Evolutionary conservation across 768 basidiomycete species (phyloP).

Genomic region (Lentinula raphanica): DNA sequence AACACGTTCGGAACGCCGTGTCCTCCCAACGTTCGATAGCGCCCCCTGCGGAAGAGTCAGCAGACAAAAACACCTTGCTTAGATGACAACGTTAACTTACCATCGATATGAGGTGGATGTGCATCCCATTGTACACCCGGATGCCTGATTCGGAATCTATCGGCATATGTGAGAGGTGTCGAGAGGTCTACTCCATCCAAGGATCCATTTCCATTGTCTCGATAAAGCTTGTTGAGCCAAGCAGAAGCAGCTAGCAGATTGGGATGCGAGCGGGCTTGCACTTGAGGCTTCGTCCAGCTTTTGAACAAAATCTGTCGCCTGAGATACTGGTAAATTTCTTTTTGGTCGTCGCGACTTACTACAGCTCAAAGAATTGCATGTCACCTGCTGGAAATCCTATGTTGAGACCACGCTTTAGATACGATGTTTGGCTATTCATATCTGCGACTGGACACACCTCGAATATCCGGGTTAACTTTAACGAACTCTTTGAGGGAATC

Average conservation of each 20-base stretch:
- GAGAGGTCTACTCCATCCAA: slow-evolving; percentile 43
- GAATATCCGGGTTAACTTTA: slow-evolving; percentile 47
- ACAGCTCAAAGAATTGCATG: slow-evolving; percentile 71
- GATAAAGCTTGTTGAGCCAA: slow-evolving; percentile 46
- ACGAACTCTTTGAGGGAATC: slow-evolving; percentile 50
- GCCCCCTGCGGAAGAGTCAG: slow-evolving; percentile 36
- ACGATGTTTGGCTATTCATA: background rate
- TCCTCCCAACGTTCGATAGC: slow-evolving; percentile 62
- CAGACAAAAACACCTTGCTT: background rate
- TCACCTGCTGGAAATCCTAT: slow-evolving; percentile 46
- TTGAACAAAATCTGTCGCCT: too few species aligned
- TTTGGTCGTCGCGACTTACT: slow-evolving; percentile 29
- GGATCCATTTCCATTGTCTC: slow-evolving; percentile 20
- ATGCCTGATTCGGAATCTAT: slow-evolving; percentile 58
- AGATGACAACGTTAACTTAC: slow-evolving; percentile 14
- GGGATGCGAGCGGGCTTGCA: slow-evolving; percentile 52
- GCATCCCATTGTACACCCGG: slow-evolving; percentile 44
- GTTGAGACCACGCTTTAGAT: background rate
- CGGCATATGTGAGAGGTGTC: slow-evolving; percentile 53
- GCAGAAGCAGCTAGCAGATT: slow-evolving; percentile 42
- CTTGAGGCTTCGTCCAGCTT: slow-evolving; percentile 36
- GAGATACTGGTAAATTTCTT: too few species aligned
- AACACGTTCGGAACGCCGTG: slow-evolving; percentile 40
- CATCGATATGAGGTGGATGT: slow-evolving; percentile 26
- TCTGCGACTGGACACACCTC: slow-evolving; percentile 32